A percentile compares a stretch with the other conserved stretches of the same genome.
These are phyloP conservation scores for Sporobolomyces roseus DNA, from an alignment of 768 basidiomycete genomes.

Conservation along the genomic window DNA sequence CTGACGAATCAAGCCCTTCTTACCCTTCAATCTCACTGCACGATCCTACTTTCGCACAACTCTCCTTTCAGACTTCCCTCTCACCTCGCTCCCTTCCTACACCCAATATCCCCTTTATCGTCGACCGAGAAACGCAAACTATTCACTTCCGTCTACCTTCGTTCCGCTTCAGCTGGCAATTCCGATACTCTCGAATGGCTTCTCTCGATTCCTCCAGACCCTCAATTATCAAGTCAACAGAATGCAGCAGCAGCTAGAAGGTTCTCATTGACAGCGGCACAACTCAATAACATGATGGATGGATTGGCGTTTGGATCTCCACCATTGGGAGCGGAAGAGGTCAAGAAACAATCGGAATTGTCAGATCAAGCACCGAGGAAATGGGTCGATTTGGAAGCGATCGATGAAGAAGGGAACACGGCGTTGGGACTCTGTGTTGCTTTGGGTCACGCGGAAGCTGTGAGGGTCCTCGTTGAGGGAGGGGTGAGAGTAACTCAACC, in stretches of 20 bases:
- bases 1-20: not conserved
- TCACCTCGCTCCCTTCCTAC: conserved; percentile 35
- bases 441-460: conserved; percentile 42
- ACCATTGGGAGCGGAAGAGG: not conserved
- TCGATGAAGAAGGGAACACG: conserved; percentile 41
- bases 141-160: conserved; percentile 32
- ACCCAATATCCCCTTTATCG: conserved; percentile 23
- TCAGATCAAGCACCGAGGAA: conserved; percentile 30
- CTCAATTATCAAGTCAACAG: not conserved
- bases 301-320: not conserved
- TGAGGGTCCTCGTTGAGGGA: conserved; percentile 42
- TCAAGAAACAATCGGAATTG: conserved; percentile 1
- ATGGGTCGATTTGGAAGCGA: conserved; percentile 39
- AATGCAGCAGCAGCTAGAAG: conserved; percentile 20
- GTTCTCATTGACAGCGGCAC: conserved; percentile 24
- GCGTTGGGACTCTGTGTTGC: conserved; percentile 41
- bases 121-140: conserved; percentile 27
- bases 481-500: conserved; percentile 39
- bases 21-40: not conserved
- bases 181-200: conserved; percentile 45
- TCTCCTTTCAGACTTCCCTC: conserved; percentile 16
- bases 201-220: conserved; percentile 37
- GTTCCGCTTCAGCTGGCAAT: conserved; percentile 36
- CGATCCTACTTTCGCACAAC: not conserved
- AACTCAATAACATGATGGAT: not conserved